Conservation (phyloP, 139 green algal species). For the Chlorella sp. region DNA sequence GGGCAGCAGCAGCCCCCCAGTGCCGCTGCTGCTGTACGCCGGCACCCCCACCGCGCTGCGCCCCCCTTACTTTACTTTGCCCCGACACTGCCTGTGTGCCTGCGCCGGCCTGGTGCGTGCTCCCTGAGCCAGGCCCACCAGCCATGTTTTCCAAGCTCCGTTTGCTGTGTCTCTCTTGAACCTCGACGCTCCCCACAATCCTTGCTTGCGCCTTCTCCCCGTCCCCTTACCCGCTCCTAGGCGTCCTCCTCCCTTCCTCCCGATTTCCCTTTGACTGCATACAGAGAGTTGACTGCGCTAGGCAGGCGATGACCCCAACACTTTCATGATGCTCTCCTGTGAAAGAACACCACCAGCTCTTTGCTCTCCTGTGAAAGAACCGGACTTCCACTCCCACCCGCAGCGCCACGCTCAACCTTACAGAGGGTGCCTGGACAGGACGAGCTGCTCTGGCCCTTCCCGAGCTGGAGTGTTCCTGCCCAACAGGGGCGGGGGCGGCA, state of each 20-base stretch:
- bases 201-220: neutral
- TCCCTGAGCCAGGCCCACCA: neutral
- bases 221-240: neutral
- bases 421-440: too few relatives aligned
- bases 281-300: conserved; percentile 8
- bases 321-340: too few relatives aligned
- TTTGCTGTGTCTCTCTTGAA: neutral
- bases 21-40: too few relatives aligned
- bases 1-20: too few relatives aligned
- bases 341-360: too few relatives aligned
- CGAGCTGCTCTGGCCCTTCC: too few relatives aligned
- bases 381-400: too few relatives aligned
- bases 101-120: neutral
- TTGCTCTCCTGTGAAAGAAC: too few relatives aligned
- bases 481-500: too few relatives aligned
- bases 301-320: neutral
- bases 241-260: neutral
- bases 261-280: too few relatives aligned
- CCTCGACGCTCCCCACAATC: neutral
- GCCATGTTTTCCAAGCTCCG: neutral
- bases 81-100: neutral
- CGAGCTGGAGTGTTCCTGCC: too few relatives aligned
- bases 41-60: neutral
- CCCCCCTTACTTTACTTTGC: neutral
- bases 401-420: too few relatives aligned